Evolutionary conservation across 257 asterid genomes (phyloP).

Genomic region (Nicotiana otophora): DNA sequence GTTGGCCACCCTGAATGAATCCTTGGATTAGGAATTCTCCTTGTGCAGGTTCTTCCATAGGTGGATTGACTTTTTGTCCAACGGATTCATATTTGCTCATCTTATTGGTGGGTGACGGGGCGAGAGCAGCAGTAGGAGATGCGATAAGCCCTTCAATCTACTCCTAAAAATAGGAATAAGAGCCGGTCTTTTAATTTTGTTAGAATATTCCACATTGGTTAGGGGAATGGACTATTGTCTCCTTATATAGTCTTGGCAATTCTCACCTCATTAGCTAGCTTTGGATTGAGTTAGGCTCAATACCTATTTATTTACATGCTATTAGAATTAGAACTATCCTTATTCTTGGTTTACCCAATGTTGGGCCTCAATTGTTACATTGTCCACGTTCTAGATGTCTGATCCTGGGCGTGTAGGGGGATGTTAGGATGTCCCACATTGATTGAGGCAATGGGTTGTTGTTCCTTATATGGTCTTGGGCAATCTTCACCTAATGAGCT

Average conservation of each 20-base stretch:
- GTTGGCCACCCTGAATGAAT: not conserved
- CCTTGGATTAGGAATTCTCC: not conserved
- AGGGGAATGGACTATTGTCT: not conserved
- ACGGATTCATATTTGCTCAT: not conserved
- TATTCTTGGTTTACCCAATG: not conserved
- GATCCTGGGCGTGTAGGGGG: not conserved
- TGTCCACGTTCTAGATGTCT: not conserved
- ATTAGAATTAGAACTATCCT: not conserved
- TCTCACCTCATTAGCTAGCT: not conserved
- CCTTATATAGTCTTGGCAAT: not conserved
- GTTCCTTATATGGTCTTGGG: not conserved
- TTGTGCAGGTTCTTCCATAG: not conserved
- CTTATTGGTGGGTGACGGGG: not conserved
- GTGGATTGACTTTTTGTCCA: not conserved
- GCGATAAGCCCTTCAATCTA: not conserved
- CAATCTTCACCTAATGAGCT: not conserved
- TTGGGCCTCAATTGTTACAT: not conserved
- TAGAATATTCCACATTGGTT: not conserved
- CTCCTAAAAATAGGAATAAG: not conserved
- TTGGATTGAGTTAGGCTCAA: not conserved
- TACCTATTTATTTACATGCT: not conserved
- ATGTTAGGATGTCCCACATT: not conserved
- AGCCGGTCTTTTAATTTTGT: not conserved
- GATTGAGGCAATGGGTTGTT: not conserved
- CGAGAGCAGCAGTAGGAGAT: not conserved